Evolutionary conservation across 306 rosid species (phyloP).

Genomic region (Lablab purpureus): DNA sequence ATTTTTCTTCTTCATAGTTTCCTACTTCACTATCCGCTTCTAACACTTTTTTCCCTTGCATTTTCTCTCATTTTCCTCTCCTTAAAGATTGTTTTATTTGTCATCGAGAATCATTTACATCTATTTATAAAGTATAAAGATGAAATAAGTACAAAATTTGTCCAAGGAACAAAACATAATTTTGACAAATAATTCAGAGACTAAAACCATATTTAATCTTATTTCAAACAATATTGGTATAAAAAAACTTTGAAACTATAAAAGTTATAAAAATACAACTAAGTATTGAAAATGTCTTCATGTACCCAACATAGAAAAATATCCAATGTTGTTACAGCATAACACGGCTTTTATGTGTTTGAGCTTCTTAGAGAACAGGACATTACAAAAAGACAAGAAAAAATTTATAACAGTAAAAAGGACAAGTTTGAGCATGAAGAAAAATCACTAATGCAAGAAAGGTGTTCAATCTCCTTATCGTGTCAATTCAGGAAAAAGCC

Average conservation of each 20-base stretch:
- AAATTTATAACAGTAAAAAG: background rate
- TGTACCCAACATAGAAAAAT: background rate
- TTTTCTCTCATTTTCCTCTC: too few species aligned
- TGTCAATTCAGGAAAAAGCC: background rate
- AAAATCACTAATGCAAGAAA: background rate
- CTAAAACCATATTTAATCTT: too few species aligned
- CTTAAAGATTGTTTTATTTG: too few species aligned
- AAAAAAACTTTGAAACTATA: background rate
- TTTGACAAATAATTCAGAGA: too few species aligned
- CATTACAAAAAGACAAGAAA: conserved; percentile 5
- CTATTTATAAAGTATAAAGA: too few species aligned
- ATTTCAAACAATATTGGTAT: background rate
- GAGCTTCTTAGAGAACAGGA: conserved; percentile 1
- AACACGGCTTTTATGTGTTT: background rate
- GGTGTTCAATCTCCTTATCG: background rate
- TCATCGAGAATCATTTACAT: too few species aligned
- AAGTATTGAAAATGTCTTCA: background rate
- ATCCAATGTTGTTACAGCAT: too few species aligned
- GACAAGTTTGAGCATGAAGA: conserved; percentile 1
- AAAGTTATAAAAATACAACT: background rate
- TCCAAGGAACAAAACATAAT: too few species aligned
- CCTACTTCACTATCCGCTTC: too few species aligned
- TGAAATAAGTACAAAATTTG: too few species aligned
- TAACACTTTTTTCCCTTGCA: too few species aligned
- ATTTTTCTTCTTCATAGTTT: too few species aligned